Conservation (phyloP, 306 rosid species). For the Lathyrus tuberosus region DNA sequence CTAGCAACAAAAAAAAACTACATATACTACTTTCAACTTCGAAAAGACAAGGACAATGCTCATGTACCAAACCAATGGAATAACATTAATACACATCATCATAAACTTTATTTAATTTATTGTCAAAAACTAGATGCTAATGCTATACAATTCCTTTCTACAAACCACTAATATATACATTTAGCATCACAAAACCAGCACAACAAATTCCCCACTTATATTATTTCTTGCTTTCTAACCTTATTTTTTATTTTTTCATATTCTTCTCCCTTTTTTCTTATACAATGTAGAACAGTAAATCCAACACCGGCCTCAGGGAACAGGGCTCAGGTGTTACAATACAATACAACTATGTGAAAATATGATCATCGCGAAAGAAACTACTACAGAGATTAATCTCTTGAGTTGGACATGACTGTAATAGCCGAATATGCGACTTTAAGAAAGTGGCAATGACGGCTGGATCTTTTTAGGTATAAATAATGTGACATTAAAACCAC, state of each 20-base stretch:
- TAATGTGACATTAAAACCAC: slow-evolving; percentile 37
- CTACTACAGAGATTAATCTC: background rate
- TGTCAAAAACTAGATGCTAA: slow-evolving; percentile 45
- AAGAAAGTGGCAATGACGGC: slow-evolving; percentile 39
- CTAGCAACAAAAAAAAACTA: slow-evolving; percentile 35
- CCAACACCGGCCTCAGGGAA: slow-evolving; percentile 57
- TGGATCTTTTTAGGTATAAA: slow-evolving; percentile 44
- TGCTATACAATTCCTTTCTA: slow-evolving; percentile 50
- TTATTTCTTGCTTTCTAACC: slow-evolving; percentile 44
- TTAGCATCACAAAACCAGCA: slow-evolving; percentile 46
- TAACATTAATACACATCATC: slow-evolving; percentile 47
- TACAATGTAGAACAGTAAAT: slow-evolving; percentile 48
- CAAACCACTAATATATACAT: slow-evolving; percentile 54
- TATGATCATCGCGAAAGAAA: too few relatives aligned
- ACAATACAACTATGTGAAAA: slow-evolving; percentile 24
- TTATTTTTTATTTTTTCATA: background rate
- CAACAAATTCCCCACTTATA: slow-evolving; percentile 40
- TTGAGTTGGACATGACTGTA: background rate
- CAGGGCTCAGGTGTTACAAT: slow-evolving; percentile 50
- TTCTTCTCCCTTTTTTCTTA: slow-evolving; percentile 40
- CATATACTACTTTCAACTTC: slow-evolving; percentile 28
- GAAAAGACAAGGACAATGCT: slow-evolving; percentile 36
- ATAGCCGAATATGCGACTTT: slow-evolving; percentile 8
- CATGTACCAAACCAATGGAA: slow-evolving; percentile 48
- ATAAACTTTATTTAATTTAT: slow-evolving; percentile 39